phyloP scores from a whole-genome alignment of 768 basidiomycete species.

The Hypsizygus marmoreus region DNA sequence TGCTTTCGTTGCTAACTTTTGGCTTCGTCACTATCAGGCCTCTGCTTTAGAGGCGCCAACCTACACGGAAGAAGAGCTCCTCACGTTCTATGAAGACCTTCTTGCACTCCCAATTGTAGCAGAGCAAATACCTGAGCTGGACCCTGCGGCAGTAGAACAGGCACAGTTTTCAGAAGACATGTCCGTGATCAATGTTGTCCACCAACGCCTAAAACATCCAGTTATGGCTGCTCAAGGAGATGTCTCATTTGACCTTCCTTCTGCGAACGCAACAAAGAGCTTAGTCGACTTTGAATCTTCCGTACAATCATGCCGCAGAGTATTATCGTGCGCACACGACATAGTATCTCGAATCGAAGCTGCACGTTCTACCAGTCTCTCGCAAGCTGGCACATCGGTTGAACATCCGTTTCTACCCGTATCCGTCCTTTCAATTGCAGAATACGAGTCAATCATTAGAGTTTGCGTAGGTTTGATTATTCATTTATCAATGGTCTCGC shows the following conservation, averaged over 20 bases:
- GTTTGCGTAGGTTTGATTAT: constrained; percentile 40
- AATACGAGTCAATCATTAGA: constrained; percentile 59
- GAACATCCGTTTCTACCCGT: constrained; percentile 37
- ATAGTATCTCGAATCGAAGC: constrained; percentile 35
- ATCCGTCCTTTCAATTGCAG: constrained; percentile 47
- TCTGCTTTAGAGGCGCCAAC: constrained; percentile 29
- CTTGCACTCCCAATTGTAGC: constrained; percentile 31
- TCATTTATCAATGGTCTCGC: neutral
- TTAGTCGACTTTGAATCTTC: constrained; percentile 4
- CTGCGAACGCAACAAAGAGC: constrained; percentile 1
- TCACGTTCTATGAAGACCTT: constrained; percentile 45
- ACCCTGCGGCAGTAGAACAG: constrained; percentile 15
- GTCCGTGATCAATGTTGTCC: constrained; percentile 32
- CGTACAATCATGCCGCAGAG: constrained; percentile 29
- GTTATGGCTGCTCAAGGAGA: neutral
- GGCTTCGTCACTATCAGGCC: constrained; percentile 25
- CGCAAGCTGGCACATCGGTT: constrained; percentile 12
- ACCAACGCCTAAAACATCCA: constrained; percentile 37
- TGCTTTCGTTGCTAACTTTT: too few relatives aligned
- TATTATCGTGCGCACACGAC: constrained; percentile 36
- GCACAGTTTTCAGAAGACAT: constrained; percentile 33
- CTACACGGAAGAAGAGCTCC: constrained; percentile 45
- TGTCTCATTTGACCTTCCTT: neutral
- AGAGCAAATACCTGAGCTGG: constrained; percentile 8
- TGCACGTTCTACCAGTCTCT: constrained; percentile 21